phyloP scores from a whole-genome alignment of 495 filamentous ascomycete species.

The Sabuloglossum arenarium region DNA sequence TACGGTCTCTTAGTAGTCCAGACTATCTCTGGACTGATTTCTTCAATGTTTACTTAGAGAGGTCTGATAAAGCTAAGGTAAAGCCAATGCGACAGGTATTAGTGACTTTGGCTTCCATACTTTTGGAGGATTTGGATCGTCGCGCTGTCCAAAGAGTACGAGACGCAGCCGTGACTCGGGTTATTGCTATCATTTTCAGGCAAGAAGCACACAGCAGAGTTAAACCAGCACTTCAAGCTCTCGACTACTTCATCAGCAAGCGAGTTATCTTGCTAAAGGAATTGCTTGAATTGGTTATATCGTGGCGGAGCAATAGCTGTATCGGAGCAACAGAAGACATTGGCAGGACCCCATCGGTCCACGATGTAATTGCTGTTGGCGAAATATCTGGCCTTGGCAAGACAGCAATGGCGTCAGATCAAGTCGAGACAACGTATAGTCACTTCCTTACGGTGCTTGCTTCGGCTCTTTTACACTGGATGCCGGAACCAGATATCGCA shows the following conservation, averaged over 20 bases:
- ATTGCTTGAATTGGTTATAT: background rate
- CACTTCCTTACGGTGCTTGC: conserved; percentile 12
- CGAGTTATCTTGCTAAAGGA: conserved; percentile 16
- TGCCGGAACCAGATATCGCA: conserved; percentile 37
- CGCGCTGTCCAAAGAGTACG: background rate
- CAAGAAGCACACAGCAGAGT: conserved; percentile 29
- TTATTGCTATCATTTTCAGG: conserved; percentile 26
- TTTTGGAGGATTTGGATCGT: conserved; percentile 26
- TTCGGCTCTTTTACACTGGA: conserved; percentile 31
- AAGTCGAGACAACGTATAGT: conserved; percentile 11
- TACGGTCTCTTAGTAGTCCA: background rate
- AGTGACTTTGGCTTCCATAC: conserved; percentile 30
- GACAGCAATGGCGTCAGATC: background rate
- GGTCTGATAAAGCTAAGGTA: conserved; percentile 50
- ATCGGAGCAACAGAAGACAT: background rate
- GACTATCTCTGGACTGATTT: conserved; percentile 25
- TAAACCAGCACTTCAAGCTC: conserved; percentile 39
- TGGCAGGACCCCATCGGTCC: background rate
- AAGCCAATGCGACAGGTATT: conserved; percentile 59
- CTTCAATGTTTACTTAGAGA: conserved; percentile 51
- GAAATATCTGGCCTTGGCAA: background rate
- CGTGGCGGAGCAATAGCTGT: background rate
- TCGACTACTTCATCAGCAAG: conserved; percentile 38
- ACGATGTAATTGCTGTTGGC: background rate
- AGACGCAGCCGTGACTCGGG: conserved; percentile 10